Conservation (phyloP, 2,329 filamentous ascomycete genomes). For the Cercospora sojina region DNA sequence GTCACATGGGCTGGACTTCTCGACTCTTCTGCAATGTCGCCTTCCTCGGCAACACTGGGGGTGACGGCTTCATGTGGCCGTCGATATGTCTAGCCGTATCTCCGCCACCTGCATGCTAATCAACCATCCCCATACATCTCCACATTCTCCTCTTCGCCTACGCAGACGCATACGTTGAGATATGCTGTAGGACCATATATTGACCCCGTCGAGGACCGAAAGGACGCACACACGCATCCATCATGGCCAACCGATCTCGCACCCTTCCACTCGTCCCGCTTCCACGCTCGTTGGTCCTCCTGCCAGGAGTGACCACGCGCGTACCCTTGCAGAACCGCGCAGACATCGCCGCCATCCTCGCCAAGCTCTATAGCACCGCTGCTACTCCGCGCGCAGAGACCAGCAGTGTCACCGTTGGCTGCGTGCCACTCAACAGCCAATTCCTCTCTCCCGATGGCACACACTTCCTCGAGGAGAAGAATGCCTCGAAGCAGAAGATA, state of each 20-base stretch:
- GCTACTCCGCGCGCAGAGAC: slow-evolving; percentile 63
- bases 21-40: slow-evolving; percentile 15
- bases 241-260: slow-evolving; percentile 19
- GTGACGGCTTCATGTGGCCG: slow-evolving; percentile 7
- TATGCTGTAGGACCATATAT: background rate
- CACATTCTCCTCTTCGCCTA: background rate
- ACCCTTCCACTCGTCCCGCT: slow-evolving; percentile 76
- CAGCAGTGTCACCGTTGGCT: slow-evolving; percentile 74
- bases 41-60: slow-evolving; percentile 9
- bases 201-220: background rate
- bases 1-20: slow-evolving; percentile 8
- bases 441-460: slow-evolving; percentile 73
- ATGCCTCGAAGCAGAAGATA: slow-evolving; percentile 53
- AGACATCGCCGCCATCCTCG: slow-evolving; percentile 84
- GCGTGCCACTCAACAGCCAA: slow-evolving; percentile 78
- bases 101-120: slow-evolving; percentile 1
- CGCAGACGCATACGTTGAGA: background rate
- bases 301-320: slow-evolving; percentile 81
- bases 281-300: slow-evolving; percentile 73
- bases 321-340: slow-evolving; percentile 80
- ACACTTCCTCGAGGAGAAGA: slow-evolving; percentile 67
- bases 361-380: slow-evolving; percentile 76
- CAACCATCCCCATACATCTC: background rate
- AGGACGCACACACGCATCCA: background rate
- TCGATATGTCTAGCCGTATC: slow-evolving; percentile 6